Evolutionary conservation across 2,329 filamentous ascomycete species (phyloP), one percentile per base, ranked within the genome.

Genomic region (Pseudodiploospora longispora): DNA sequence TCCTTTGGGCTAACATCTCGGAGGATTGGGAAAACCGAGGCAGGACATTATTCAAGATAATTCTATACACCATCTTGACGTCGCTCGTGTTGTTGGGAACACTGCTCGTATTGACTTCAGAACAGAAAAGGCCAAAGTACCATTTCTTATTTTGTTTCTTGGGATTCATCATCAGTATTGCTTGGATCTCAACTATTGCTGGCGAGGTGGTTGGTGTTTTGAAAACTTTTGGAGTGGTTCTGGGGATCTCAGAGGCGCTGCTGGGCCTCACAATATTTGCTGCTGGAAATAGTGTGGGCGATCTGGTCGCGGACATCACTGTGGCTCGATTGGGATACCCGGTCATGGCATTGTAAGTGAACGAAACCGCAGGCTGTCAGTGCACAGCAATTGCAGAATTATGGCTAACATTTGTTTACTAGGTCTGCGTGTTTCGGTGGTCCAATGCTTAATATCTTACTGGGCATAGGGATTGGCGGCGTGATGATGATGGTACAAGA

Each of bases 151-250:
- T 97, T 38, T 95, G 89, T 59, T 87, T 95, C 57, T 70, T 94
- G 32, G 93, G 94, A 6, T 98, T 98, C 59, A 71, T 85, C 6
- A 94, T 97, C 47, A 82, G 85, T 49, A 93, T 97, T 46, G 85
- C 87, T 27, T 98, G 94, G 93, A 96, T 97, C 55, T 93, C 88
- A 34, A 93, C 88, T 2, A 89, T 98, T 54, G 91, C 93, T 2
- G 87, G 88, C 32, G 91, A 98, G 68, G 93, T 98, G 5, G 93
- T 98, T 5, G 90, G 88, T 30, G 85, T 96, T 5, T 75, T 98
- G 51, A 97, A 98, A 66, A 85, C 93, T 1, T 72, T 97, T 40
- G 93, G 93, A 6, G 86, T 97, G 30, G 87, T 98, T 41, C 70
- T 95, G 44, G 83, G 86, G 57, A 98, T 98, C 59, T 93, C 85